Conservation (phyloP, 495 filamentous ascomycete genomes). For the Amorphotheca resinae region DNA sequence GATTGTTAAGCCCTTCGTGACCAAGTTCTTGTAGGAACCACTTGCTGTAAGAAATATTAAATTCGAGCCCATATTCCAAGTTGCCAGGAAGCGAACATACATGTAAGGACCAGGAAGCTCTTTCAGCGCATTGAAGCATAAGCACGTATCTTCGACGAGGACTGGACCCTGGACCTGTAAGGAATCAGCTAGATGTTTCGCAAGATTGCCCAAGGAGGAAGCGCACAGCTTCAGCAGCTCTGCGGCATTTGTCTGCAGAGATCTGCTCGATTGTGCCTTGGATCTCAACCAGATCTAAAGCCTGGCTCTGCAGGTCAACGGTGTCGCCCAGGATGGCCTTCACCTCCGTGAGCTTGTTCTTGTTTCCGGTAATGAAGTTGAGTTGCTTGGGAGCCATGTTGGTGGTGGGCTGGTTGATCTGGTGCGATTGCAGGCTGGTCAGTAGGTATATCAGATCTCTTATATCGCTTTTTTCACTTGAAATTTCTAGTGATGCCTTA, state of each 20-base stretch:
- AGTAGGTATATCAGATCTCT: no score
- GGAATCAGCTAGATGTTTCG: neutral
- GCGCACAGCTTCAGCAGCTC: constrained; percentile 55
- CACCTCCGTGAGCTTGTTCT: constrained; percentile 83
- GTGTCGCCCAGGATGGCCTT: constrained; percentile 67
- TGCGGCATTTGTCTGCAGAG: constrained; percentile 70
- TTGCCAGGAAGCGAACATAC: constrained; percentile 50
- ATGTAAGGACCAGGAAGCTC: constrained; percentile 96
- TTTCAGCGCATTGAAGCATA: constrained; percentile 81
- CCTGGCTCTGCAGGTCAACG: constrained; percentile 59
- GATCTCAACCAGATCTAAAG: constrained; percentile 73
- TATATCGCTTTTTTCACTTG: no score
- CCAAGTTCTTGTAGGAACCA: constrained; percentile 80
- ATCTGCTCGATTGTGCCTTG: constrained; percentile 91
- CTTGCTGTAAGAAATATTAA: constrained; percentile 47
- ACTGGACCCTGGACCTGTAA: constrained; percentile 70
- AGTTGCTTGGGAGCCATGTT: constrained; percentile 32
- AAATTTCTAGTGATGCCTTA: no score
- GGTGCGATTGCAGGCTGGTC: no score
- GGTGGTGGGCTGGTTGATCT: neutral
- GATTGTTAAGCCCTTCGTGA: constrained; percentile 74
- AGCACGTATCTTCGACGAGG: constrained; percentile 87
- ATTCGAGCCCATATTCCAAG: no score
- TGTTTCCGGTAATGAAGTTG: constrained; percentile 95
- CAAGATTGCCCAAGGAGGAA: neutral